These are phyloP conservation scores for Hortiboletus campestris DNA, from an alignment of 768 basidiomycete species.

Conservation along the genomic window DNA sequence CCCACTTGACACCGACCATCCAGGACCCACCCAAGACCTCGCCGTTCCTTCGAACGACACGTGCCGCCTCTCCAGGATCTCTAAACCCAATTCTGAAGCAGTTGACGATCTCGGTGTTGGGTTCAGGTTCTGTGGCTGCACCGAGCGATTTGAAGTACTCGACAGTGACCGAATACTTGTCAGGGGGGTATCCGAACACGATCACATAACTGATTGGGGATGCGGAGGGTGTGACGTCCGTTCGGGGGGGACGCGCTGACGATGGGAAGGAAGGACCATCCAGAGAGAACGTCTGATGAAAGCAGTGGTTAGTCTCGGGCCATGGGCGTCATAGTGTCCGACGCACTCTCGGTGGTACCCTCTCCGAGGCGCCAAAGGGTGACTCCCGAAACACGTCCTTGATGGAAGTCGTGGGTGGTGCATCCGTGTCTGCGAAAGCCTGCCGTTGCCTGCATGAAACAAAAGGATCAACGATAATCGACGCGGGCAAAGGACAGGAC, in stretches of 20 bases:
- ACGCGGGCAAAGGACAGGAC: not conserved
- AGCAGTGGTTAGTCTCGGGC: not conserved
- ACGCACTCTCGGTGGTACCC: constrained; percentile 22
- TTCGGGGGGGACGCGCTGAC: constrained; percentile 19
- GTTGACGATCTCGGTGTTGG: constrained; percentile 66
- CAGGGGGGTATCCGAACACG: constrained; percentile 87
- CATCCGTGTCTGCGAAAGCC: constrained; percentile 70
- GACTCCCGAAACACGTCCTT: constrained; percentile 69
- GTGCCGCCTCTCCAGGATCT: constrained; percentile 68
- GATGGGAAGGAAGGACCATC: constrained; percentile 17
- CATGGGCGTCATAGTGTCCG: too few relatives aligned
- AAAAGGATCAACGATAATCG: constrained; percentile 3
- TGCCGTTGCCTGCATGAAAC: constrained; percentile 50
- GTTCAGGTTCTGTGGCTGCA: constrained; percentile 64
- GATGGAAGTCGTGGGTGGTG: constrained; percentile 73
- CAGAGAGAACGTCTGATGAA: constrained; percentile 20
- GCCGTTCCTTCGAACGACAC: constrained; percentile 81
- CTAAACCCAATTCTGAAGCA: constrained; percentile 80
- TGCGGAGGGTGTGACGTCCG: constrained; percentile 28
- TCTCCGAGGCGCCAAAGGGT: constrained; percentile 30
- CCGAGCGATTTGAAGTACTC: constrained; percentile 78
- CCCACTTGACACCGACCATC: constrained; percentile 89
- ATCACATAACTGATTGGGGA: constrained; percentile 59
- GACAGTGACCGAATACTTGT: constrained; percentile 67
- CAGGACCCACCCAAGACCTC: constrained; percentile 70